Evolutionary conservation across 495 filamentous ascomycete genomes (phyloP).

Genomic region (Pyronema domesticum): DNA sequence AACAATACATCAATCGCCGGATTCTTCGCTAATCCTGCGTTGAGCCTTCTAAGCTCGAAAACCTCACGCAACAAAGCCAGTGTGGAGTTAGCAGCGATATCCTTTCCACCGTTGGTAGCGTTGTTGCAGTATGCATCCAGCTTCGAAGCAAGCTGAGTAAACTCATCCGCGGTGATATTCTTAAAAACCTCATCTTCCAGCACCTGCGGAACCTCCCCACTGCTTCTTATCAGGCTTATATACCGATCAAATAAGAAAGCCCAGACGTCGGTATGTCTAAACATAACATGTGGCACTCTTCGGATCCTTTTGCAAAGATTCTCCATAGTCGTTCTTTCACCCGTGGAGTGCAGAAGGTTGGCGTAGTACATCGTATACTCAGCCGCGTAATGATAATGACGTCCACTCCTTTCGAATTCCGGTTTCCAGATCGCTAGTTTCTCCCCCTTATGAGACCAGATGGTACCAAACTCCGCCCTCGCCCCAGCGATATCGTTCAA

Average conservation of each 20-base stretch:
- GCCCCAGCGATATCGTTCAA: constrained; percentile 15
- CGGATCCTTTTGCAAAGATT: constrained; percentile 63
- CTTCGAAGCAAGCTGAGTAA: constrained; percentile 38
- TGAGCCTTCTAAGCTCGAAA: constrained; percentile 78
- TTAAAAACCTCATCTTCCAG: constrained; percentile 67
- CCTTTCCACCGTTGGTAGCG: constrained; percentile 14
- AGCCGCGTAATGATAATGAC: constrained; percentile 86
- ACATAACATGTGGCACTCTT: constrained; percentile 66
- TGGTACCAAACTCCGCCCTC: constrained; percentile 16
- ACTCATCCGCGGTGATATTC: constrained; percentile 61
- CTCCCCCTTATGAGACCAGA: constrained; percentile 20
- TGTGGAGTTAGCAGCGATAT: constrained; percentile 8
- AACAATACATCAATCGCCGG: constrained; percentile 77
- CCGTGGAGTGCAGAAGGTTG: constrained; percentile 50
- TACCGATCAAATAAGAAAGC: constrained; percentile 58
- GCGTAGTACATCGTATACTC: constrained; percentile 75
- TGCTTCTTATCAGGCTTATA: constrained; percentile 53
- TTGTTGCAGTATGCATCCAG: constrained; percentile 32
- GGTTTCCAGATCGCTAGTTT: constrained; percentile 63
- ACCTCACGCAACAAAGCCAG: constrained; percentile 68
- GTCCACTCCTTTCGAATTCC: constrained; percentile 72
- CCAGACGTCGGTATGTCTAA: constrained; percentile 74
- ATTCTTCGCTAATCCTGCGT: constrained; percentile 67
- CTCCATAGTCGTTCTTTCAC: constrained; percentile 66
- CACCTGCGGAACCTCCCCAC: constrained; percentile 43